A percentile compares a stretch with the other conserved stretches of the same genome.
These are phyloP conservation scores for Colletotrichum sp. DNA, from an alignment of 2,329 filamentous ascomycete genomes.

Conservation along the genomic window DNA sequence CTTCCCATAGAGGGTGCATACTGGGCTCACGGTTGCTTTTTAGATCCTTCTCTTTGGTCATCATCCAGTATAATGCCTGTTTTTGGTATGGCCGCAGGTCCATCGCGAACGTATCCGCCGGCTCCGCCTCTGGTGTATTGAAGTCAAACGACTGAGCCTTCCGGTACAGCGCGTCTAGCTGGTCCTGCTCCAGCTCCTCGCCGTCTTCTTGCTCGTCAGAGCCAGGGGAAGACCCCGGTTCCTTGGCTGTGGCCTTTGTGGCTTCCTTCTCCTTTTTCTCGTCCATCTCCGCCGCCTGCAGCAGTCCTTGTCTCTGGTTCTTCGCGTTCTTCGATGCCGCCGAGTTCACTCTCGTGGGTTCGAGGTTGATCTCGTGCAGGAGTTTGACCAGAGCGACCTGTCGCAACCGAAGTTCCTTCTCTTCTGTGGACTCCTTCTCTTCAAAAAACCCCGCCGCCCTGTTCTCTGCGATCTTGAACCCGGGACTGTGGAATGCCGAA, in stretches of 20 bases:
- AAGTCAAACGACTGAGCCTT: constrained; percentile 99
- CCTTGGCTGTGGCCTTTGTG: constrained; percentile 36
- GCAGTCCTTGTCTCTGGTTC: constrained; percentile 81
- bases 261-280: constrained; percentile 73
- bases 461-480: constrained; percentile 71
- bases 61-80: constrained; percentile 96
- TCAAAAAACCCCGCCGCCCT: constrained; percentile 78
- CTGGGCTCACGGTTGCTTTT: constrained; percentile 74
- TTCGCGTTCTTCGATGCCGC: constrained; percentile 76
- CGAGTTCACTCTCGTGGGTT: constrained; percentile 76
- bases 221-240: constrained; percentile 53
- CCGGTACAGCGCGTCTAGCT: constrained; percentile 90
- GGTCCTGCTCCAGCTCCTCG: constrained; percentile 91
- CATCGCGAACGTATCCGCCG: constrained; percentile 82
- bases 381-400: constrained; percentile 89
- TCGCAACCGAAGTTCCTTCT: constrained; percentile 80
- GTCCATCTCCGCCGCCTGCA: constrained; percentile 86
- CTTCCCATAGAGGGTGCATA: constrained; percentile 98
- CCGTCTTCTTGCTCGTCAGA: constrained; percentile 83
- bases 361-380: constrained; percentile 86
- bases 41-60: constrained; percentile 86
- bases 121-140: constrained; percentile 84
- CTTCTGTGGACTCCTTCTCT: constrained; percentile 83
- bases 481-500: constrained; percentile 72
- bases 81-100: constrained; percentile 90